Conservation (phyloP, 2,329 filamentous ascomycete species). For the Diaporthe amygdali region DNA sequence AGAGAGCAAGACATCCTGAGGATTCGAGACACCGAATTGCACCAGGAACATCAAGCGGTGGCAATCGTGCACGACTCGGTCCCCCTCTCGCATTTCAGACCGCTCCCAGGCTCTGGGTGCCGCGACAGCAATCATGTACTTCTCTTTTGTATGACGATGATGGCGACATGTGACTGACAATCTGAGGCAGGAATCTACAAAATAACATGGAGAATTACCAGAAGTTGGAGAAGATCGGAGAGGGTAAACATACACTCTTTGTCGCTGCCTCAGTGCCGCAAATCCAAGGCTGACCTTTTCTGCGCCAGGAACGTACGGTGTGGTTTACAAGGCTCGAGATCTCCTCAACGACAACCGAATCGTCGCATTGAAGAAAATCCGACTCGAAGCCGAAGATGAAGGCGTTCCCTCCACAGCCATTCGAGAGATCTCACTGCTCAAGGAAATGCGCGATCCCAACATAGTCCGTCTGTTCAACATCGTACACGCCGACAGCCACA, state of each 20-base stretch:
- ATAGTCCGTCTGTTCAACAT: constrained; percentile 87
- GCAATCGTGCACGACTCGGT: not conserved
- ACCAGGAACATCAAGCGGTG: not conserved
- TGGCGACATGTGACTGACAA: not conserved
- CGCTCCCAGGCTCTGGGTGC: not conserved
- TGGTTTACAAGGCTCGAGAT: constrained; percentile 90
- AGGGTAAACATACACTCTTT: constrained; percentile 57
- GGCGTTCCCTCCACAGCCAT: constrained; percentile 89
- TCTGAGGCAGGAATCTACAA: not conserved
- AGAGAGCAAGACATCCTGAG: not conserved
- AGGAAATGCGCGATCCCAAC: constrained; percentile 90
- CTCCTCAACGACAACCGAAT: constrained; percentile 79
- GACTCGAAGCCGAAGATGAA: constrained; percentile 89
- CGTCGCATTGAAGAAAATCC: constrained; percentile 90
- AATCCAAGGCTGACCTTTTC: not conserved
- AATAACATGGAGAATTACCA: constrained; percentile 65
- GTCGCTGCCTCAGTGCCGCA: not conserved
- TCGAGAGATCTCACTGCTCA: constrained; percentile 87
- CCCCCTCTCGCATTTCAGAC: not conserved
- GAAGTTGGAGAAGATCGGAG: constrained; percentile 82
- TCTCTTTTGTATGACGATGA: not conserved
- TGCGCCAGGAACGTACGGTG: constrained; percentile 79
- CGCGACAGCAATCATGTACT: not conserved
- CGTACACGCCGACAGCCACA: constrained; percentile 89
- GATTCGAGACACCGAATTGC: not conserved